Evolutionary conservation across 768 basidiomycete species (phyloP).

Genomic region (Suillus subalutaceus): DNA sequence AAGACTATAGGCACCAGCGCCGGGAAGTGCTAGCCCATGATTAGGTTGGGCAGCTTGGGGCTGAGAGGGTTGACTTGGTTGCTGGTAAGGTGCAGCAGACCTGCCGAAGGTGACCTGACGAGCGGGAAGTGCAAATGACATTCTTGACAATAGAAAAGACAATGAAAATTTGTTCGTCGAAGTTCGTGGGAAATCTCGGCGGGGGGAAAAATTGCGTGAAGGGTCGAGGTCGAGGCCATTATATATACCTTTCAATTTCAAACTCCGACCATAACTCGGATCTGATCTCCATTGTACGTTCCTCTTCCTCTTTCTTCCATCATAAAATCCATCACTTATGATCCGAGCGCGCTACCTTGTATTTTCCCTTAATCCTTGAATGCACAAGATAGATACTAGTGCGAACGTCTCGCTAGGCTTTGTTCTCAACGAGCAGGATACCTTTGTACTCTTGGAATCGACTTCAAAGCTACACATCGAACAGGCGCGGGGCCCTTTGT

Average conservation of each 20-base stretch:
- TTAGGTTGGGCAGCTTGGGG: conserved; percentile 38
- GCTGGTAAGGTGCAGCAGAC: conserved; percentile 49
- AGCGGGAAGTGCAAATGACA: conserved; percentile 72
- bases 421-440: neutral
- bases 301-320: conserved; percentile 31
- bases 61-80: conserved; percentile 46
- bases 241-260: conserved; percentile 34
- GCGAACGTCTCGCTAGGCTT: neutral
- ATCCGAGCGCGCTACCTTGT: conserved; percentile 15
- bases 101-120: conserved; percentile 81
- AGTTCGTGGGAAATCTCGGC: conserved; percentile 26
- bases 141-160: conserved; percentile 20
- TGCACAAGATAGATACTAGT: neutral
- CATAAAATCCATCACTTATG: conserved; percentile 19
- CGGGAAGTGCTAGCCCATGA: conserved; percentile 62
- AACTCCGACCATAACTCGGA: conserved; percentile 34
- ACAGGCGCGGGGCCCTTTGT: neutral
- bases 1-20: conserved; percentile 47
- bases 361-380: neutral
- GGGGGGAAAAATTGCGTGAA: conserved; percentile 27
- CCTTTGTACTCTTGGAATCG: neutral
- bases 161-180: conserved; percentile 13
- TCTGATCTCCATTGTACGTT: conserved; percentile 11
- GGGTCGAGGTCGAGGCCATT: conserved; percentile 14
- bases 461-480: neutral